Base-by-base conservation (phyloP, 352 stramenopile genomes). In the Globisporangium apiculatum region DNA sequence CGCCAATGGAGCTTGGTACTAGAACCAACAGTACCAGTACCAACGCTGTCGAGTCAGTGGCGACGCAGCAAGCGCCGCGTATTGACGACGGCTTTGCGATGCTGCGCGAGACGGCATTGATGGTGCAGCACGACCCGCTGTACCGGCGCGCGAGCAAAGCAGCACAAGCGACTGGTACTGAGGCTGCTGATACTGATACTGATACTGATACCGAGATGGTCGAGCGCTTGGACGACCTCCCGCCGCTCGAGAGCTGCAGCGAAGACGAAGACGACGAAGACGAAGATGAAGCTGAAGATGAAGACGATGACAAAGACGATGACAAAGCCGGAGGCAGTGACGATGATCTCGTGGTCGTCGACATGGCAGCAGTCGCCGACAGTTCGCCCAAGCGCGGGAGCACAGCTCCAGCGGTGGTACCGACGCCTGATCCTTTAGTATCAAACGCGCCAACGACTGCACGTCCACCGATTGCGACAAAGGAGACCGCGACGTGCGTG, bases 71-170 rank as follows among this genome's bases (percentile, higher is more conserved):
- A 14, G 5, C 24, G 11, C 49, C 14, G 43, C 48, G 42, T 14
- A 45, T 67, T 7, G 67, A 86, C 1, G 77, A 89, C 17, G 64
- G 64, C 18, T 89, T 89, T 24, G 56, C 55, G 42, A 83, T 77
- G 72, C 62, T 91, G 0, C 56, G 76, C 18, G 79, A 91, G 57
- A 87, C 68, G 4, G 74, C 78, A 12, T n/a, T 82, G 18, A 89
- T 89, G 76, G 76, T 89, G 17, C 64, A 66, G 31, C 77, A 89
- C 31, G 79, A 91, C 37, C 75, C 82, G 10, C 66, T 73, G 7
- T 76, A 86, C 12, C 6, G 57, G 61, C 43, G 47, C 24, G 7
- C 42, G 55, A 40, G 17, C 31, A 31, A 31, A 58, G 15, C 12
- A 51, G 48, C 24, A 31, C 24, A 31, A 31, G 24, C 24, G 24